Percentiles rank a stretch among this genome's conserved stretches.
These are phyloP conservation scores for Panus rudis DNA, from an alignment of 768 basidiomycete genomes.

Conservation along the genomic window DNA sequence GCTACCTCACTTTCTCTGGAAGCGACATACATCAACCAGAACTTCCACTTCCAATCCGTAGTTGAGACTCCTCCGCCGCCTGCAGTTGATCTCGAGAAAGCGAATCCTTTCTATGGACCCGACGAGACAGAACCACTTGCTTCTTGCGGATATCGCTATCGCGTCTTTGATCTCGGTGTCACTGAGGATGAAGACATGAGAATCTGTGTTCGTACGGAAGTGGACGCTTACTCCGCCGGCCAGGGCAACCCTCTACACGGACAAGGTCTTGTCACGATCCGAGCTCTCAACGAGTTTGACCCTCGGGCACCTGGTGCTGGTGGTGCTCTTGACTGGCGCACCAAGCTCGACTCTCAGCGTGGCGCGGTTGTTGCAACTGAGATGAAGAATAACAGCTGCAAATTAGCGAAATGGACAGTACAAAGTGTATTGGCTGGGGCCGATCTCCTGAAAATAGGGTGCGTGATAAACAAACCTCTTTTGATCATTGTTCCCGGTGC, in stretches of 20 bases:
- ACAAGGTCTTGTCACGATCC: constrained; percentile 81
- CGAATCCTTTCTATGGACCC: constrained; percentile 93
- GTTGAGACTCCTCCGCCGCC: constrained; percentile 57
- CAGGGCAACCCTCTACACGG: constrained; percentile 58
- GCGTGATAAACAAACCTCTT: constrained; percentile 26
- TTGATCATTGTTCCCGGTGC: background rate
- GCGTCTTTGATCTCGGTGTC: constrained; percentile 88
- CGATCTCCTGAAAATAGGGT: constrained; percentile 97
- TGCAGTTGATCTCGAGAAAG: constrained; percentile 68
- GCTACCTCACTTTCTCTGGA: constrained; percentile 92
- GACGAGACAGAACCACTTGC: constrained; percentile 95
- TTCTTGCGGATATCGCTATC: constrained; percentile 93
- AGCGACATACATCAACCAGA: constrained; percentile 98
- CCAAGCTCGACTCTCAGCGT: constrained; percentile 92
- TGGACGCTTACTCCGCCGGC: constrained; percentile 76
- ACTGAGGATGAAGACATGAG: constrained; percentile 87
- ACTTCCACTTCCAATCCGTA: constrained; percentile 95
- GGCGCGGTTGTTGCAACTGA: constrained; percentile 98
- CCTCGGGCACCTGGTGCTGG: constrained; percentile 83
- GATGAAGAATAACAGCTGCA: constrained; percentile 99
- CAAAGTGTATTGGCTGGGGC: constrained; percentile 94
- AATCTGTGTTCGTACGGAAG: constrained; percentile 92
- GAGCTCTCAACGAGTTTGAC: constrained; percentile 96
- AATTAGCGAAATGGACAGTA: constrained; percentile 95
- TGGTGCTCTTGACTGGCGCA: constrained; percentile 97